These are phyloP conservation scores for Colletotrichum sp. DNA, from an alignment of 2,329 filamentous ascomycete species.

Conservation along the genomic window DNA sequence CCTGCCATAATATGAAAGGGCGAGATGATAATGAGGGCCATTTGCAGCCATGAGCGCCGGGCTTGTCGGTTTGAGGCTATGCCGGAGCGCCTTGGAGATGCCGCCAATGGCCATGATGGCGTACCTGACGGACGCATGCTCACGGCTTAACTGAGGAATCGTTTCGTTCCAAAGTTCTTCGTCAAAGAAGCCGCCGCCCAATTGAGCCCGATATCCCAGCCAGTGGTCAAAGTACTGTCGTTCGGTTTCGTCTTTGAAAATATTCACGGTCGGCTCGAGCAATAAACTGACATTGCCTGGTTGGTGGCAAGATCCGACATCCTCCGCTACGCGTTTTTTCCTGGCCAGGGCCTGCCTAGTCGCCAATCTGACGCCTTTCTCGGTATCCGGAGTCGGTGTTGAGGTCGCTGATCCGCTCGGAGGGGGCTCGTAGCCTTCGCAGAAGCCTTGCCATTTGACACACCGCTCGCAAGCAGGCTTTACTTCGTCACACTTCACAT, in stretches of 20 bases:
- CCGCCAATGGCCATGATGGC: slow-evolving; percentile 43
- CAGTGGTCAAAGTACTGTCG: slow-evolving; percentile 32
- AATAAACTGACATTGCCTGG: not conserved
- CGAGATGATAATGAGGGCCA: slow-evolving; percentile 31
- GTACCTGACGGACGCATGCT: slow-evolving; percentile 37
- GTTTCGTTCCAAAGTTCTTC: slow-evolving; percentile 38
- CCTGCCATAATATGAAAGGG: slow-evolving; percentile 36
- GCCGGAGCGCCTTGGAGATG: slow-evolving; percentile 27
- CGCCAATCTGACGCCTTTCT: not conserved
- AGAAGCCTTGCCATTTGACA: slow-evolving; percentile 38
- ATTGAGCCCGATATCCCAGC: slow-evolving; percentile 24
- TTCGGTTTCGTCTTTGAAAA: slow-evolving; percentile 25
- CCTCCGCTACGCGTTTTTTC: not conserved
- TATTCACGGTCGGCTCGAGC: not conserved
- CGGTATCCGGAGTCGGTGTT: not conserved
- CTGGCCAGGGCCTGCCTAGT: not conserved
- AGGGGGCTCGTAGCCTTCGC: slow-evolving; percentile 32
- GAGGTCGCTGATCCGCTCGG: not conserved
- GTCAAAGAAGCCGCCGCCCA: slow-evolving; percentile 35
- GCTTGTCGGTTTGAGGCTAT: slow-evolving; percentile 1
- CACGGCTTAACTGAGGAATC: slow-evolving; percentile 37
- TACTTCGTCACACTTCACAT: slow-evolving; percentile 40
- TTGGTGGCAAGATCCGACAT: not conserved
- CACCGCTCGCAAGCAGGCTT: slow-evolving; percentile 39
- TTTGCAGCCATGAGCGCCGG: slow-evolving; percentile 11